Evolutionary conservation across 2,329 filamentous ascomycete species (phyloP).

Genomic region (Massarina eburnea): DNA sequence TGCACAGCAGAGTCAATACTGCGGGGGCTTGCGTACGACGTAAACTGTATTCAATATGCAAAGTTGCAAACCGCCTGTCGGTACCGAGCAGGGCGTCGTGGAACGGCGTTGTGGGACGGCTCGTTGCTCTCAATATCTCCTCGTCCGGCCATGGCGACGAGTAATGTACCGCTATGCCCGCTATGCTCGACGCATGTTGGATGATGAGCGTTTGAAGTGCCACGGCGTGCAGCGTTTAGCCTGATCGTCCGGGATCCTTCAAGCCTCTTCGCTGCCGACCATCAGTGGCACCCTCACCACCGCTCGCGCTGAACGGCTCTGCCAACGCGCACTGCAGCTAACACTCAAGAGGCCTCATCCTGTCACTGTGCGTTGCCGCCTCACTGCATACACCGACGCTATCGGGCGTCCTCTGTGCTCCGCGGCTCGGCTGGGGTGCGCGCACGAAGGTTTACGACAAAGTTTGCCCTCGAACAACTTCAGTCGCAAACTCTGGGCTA

Average conservation of each 20-base stretch:
- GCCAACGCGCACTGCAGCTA: constrained; percentile 2
- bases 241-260: constrained; percentile 11
- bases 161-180: constrained; percentile 8
- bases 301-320: constrained; percentile 11
- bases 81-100: constrained; percentile 1
- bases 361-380: neutral
- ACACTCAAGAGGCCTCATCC: constrained; percentile 1
- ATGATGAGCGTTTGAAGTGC: constrained; percentile 11
- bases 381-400: neutral
- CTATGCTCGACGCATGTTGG: constrained; percentile 2
- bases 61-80: neutral
- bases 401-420: constrained; percentile 11
- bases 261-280: neutral
- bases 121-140: neutral
- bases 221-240: constrained; percentile 39
- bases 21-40: constrained; percentile 27
- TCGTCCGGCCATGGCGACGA: constrained; percentile 1
- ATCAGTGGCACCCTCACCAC: neutral
- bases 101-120: neutral
- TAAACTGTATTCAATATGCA: neutral
- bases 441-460: constrained; percentile 38
- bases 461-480: constrained; percentile 40
- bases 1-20: constrained; percentile 27
- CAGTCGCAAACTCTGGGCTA: constrained; percentile 41
- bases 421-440: constrained; percentile 25